Evolutionary conservation across 2,329 filamentous ascomycete species (phyloP), one percentile per base, ranked within the genome.

Genomic region (Penicillium digitatum): DNA sequence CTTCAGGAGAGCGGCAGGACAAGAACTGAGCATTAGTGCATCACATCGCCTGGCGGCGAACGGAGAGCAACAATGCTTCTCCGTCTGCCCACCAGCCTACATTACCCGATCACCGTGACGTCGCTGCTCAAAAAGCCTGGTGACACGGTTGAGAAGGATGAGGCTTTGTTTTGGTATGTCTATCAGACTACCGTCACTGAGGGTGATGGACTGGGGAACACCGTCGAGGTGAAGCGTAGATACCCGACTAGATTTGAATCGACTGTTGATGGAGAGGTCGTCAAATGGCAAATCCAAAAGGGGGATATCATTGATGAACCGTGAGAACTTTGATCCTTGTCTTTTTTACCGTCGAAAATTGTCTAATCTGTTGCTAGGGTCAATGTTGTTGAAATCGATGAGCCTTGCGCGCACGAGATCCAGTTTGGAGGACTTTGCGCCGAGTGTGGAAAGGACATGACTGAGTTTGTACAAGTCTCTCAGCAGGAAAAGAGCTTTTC

Each of bases 391-490:
- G 86, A 90, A 57, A 87, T 99, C 51, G 88, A 96, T 66, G 94
- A 99, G 77, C 85, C 88, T 54, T 99, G 94, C 74, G 83, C 87
- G 29, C 94, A 99, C 75, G 89, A 93, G 66, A 82, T 95, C 38
- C 93, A 97, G 73, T 96, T 90, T 69, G 88, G 88, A 54, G 92
- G 92, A 42, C 82, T 99, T 62, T 99, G 94, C 76, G 90, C 86
- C 56, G 83, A 92, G 59, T 99, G 94, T 74, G 94, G 94, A 60
- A 90, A 93, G 74, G 92, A 97, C 75, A 96, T 99, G 91, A 96
- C 90, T 52, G 86, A 90, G 81, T 83, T 76, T 61, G 79, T 70
- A 38, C 31, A 45, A 12, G 31, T 4, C 20, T 16, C 27, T 20
- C 16, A 26, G 11, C 12, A 5, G 38, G 32, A 32, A 32, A n/a